A percentile compares a stretch with the other conserved stretches of the same genome.
phyloP scores from a whole-genome alignment of 805 yeast species.

The Hanseniaspora lindneri region DNA sequence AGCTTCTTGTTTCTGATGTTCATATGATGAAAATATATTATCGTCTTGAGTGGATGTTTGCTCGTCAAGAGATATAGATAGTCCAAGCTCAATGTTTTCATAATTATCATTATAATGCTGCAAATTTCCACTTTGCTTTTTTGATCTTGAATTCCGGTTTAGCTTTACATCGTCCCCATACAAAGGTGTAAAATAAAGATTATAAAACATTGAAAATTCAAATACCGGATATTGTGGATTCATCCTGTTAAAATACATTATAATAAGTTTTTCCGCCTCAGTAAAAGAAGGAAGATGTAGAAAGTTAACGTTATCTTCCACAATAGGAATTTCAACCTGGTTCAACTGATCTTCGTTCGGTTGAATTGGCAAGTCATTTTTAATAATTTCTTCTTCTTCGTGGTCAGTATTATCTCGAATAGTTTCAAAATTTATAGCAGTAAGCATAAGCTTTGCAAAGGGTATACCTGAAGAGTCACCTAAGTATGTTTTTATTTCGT shows the following conservation, averaged over 20 bases:
- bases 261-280: constrained; percentile 54
- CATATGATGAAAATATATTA: neutral
- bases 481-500: constrained; percentile 29
- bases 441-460: constrained; percentile 63
- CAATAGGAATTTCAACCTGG: constrained; percentile 21
- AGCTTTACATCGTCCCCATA: constrained; percentile 46
- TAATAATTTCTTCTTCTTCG: neutral
- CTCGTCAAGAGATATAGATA: constrained; percentile 17
- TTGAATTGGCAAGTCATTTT: neutral
- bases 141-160: neutral
- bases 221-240: constrained; percentile 75
- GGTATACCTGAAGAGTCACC: constrained; percentile 53
- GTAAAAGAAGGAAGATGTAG: constrained; percentile 50
- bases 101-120: neutral
- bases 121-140: neutral
- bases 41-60: neutral
- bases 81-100: constrained; percentile 18
- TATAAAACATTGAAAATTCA: constrained; percentile 67
- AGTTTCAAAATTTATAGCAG: constrained; percentile 56
- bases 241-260: constrained; percentile 61
- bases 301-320: constrained; percentile 21
- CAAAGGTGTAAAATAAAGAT: constrained; percentile 58
- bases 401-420: constrained; percentile 25
- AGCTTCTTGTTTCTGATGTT: neutral
- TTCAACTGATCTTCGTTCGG: constrained; percentile 16